Conservation (phyloP, 2,329 filamentous ascomycete species). For the Alternaria gaisen region DNA sequence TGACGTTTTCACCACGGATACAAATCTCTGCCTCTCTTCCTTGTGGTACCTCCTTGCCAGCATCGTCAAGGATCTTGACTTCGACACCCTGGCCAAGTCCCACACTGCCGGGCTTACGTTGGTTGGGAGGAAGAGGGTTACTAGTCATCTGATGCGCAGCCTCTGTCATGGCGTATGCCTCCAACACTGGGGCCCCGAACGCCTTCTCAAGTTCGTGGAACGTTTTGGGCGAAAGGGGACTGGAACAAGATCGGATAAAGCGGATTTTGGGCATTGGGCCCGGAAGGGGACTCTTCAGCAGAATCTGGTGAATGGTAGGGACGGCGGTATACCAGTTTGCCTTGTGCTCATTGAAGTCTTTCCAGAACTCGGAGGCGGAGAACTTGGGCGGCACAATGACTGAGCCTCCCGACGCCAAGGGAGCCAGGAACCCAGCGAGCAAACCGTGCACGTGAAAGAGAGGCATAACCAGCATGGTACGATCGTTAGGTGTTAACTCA, state of each 20-base stretch:
- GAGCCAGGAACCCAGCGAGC: conserved; percentile 81
- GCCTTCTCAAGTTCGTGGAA: conserved; percentile 81
- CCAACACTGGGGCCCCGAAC: conserved; percentile 81
- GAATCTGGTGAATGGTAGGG: conserved; percentile 91
- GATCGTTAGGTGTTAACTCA: conserved; percentile 72
- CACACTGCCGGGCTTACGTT: conserved; percentile 82
- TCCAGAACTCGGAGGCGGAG: conserved; percentile 85
- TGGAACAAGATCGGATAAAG: conserved; percentile 89
- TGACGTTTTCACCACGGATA: conserved; percentile 83
- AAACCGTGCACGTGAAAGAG: conserved; percentile 92
- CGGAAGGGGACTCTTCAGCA: conserved; percentile 77
- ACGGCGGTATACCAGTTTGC: conserved; percentile 94
- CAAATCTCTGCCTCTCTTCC: conserved; percentile 83
- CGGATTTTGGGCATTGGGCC: conserved; percentile 75
- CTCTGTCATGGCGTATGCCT: conserved; percentile 94
- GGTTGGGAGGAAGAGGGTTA: conserved; percentile 67
- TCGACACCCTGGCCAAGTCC: conserved; percentile 86
- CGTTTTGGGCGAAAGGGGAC: conserved; percentile 80
- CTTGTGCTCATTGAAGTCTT: conserved; percentile 74
- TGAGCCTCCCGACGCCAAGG: conserved; percentile 77
- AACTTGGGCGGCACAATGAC: conserved; percentile 82
- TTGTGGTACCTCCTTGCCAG: conserved; percentile 72
- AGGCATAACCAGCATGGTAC: conserved; percentile 89
- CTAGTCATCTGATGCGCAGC: conserved; percentile 87
- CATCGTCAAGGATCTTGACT: conserved; percentile 76